phyloP scores from a whole-genome alignment of 73 alveolate species.

The Paramecium sonneborni region DNA sequence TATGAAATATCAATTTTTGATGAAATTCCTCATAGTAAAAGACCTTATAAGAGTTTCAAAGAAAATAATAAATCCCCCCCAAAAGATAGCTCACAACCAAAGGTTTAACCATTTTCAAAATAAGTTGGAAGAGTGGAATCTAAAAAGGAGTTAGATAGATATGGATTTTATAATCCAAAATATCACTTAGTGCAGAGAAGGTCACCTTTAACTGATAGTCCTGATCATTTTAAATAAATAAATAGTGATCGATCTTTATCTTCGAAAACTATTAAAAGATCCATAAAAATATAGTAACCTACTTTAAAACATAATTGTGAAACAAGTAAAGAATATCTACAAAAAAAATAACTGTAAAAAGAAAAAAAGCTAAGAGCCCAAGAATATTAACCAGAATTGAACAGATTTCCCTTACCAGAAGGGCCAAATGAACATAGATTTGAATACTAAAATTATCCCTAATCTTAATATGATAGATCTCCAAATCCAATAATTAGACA shows the following conservation, averaged over 20 bases:
- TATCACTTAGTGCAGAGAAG: not conserved
- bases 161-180: constrained; percentile 28
- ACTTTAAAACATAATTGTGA: not conserved
- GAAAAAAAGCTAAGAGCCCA: not conserved
- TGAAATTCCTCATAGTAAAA: not conserved
- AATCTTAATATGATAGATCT: not conserved
- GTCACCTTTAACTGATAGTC: not conserved
- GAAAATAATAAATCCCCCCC: not conserved
- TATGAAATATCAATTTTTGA: not conserved
- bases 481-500: not conserved
- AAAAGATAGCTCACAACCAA: not conserved
- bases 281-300: not conserved
- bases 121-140: not conserved
- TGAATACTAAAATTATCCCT: not conserved
- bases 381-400: not conserved
- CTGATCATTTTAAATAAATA: not conserved
- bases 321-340: not conserved
- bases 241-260: not conserved
- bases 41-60: not conserved
- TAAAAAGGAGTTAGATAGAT: not conserved
- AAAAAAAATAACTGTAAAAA: not conserved
- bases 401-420: not conserved
- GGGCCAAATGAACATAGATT: constrained; percentile 26
- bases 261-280: not conserved
- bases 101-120: not conserved